These are phyloP conservation scores for Phlyctochytrium arcticum DNA, from an alignment of 192 early-diverging fungal genomes.

Conservation along the genomic window DNA sequence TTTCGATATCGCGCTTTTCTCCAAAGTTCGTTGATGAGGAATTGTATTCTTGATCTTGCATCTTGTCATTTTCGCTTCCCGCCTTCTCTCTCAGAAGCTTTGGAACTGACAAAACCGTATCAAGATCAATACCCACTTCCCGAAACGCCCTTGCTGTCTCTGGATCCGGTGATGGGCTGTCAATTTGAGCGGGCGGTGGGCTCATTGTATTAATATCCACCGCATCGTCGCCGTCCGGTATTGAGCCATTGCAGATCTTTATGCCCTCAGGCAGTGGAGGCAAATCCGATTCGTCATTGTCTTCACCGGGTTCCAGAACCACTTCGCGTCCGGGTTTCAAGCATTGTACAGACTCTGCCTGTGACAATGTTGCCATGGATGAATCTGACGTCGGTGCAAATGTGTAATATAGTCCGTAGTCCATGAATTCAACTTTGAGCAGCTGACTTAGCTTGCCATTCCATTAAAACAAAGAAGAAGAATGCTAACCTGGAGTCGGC, in stretches of 20 bases:
- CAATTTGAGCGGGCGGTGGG: too few species aligned
- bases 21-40: too few species aligned
- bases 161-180: not conserved
- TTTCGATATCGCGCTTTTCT: not conserved
- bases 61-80: not conserved
- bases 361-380: conserved; percentile 8
- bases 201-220: too few species aligned
- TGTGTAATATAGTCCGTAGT: conserved; percentile 18
- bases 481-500: not conserved
- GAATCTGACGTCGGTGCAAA: conserved; percentile 14
- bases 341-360: not conserved
- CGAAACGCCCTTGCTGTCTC: not conserved
- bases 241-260: not conserved
- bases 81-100: not conserved
- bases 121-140: not conserved
- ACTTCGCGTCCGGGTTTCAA: not conserved
- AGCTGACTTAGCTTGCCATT: not conserved
- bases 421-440: conserved; percentile 3
- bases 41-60: not conserved
- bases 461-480: not conserved
- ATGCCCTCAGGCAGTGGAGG: not conserved
- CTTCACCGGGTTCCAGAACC: conserved; percentile 4
- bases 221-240: too few species aligned
- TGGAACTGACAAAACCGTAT: not conserved
- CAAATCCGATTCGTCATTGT: not conserved